Evolutionary conservation across 2,329 filamentous ascomycete genomes (phyloP).

Genomic region (Macroventuria anomochaeta): DNA sequence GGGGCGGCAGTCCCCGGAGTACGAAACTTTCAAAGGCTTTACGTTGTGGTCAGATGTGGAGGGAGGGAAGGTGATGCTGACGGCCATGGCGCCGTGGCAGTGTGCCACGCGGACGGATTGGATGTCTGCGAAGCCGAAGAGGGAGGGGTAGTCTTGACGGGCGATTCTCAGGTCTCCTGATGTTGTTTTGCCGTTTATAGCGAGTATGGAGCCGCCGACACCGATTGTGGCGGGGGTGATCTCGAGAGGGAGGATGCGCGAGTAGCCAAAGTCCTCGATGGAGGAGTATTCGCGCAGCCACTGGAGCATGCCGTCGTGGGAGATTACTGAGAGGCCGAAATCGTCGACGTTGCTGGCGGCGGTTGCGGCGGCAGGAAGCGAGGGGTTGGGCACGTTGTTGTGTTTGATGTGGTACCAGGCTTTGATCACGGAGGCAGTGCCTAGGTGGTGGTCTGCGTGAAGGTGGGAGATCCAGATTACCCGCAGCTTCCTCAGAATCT

Average conservation of each 20-base stretch:
- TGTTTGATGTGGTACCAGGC: slow-evolving; percentile 74
- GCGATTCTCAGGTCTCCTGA: slow-evolving; percentile 14
- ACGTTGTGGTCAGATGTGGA: slow-evolving; percentile 21
- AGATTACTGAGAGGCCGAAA: slow-evolving; percentile 61
- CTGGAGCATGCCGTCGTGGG: slow-evolving; percentile 71
- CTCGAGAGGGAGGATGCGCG: slow-evolving; percentile 60
- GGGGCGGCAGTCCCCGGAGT: slow-evolving; percentile 93
- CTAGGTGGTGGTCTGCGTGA: slow-evolving; percentile 95
- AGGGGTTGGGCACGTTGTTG: slow-evolving; percentile 38
- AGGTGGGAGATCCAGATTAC: slow-evolving; percentile 93
- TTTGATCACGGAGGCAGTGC: slow-evolving; percentile 78
- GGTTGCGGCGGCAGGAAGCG: slow-evolving; percentile 29
- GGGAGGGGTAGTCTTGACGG: slow-evolving; percentile 49
- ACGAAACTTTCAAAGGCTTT: slow-evolving; percentile 80
- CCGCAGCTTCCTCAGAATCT: slow-evolving; percentile 79
- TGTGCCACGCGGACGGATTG: slow-evolving; percentile 74
- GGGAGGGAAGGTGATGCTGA: slow-evolving; percentile 75
- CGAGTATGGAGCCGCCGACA: slow-evolving; percentile 32
- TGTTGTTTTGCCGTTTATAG: slow-evolving; percentile 25
- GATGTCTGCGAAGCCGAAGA: slow-evolving; percentile 70
- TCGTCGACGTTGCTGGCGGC: slow-evolving; percentile 43
- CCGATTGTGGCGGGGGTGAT: slow-evolving; percentile 44
- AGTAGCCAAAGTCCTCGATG: slow-evolving; percentile 78
- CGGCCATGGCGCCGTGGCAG: slow-evolving; percentile 78
- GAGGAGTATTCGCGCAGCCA: slow-evolving; percentile 82